A percentile compares a stretch with the other conserved stretches of the same genome.
These are phyloP conservation scores for Saitozyma podzolica DNA, from an alignment of 768 basidiomycete genomes.

Conservation along the genomic window DNA sequence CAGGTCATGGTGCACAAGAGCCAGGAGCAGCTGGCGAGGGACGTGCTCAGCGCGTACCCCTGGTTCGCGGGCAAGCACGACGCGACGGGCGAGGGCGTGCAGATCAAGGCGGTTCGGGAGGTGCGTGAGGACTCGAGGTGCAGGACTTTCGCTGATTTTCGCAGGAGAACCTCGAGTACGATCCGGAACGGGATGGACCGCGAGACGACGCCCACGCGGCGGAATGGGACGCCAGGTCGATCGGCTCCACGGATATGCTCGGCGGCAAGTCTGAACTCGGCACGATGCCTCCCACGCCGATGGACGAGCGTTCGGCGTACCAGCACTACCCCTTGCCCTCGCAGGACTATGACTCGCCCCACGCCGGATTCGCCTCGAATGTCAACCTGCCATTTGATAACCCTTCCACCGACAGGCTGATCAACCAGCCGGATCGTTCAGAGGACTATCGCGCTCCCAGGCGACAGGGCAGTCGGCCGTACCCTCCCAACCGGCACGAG, in stretches of 20 bases:
- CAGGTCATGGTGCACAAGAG: conserved; percentile 54
- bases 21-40: conserved; percentile 52
- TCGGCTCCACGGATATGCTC: conserved; percentile 55
- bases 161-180: conserved; percentile 53
- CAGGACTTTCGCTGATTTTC: conserved; percentile 1
- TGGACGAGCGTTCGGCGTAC: conserved; percentile 13
- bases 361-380: conserved; percentile 18
- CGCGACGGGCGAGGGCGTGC: conserved; percentile 29
- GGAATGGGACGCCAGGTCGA: conserved; percentile 82
- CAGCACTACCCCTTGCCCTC: conserved; percentile 32
- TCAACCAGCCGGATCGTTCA: conserved; percentile 20
- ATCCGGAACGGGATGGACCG: conserved; percentile 45
- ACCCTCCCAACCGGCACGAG: conserved; percentile 5
- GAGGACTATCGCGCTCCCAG: conserved; percentile 12
- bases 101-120: conserved; percentile 51
- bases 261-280: conserved; percentile 30
- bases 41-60: conserved; percentile 49
- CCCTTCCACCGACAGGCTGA: conserved; percentile 41
- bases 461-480: conserved; percentile 25
- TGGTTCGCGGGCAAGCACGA: conserved; percentile 47
- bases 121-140: conserved; percentile 2
- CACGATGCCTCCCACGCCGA: conserved; percentile 8
- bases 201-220: conserved; percentile 55
- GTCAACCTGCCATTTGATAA: conserved; percentile 34
- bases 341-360: background rate